Conservation (phyloP, 257 asterid species). For the Rubia yunnanensis region DNA sequence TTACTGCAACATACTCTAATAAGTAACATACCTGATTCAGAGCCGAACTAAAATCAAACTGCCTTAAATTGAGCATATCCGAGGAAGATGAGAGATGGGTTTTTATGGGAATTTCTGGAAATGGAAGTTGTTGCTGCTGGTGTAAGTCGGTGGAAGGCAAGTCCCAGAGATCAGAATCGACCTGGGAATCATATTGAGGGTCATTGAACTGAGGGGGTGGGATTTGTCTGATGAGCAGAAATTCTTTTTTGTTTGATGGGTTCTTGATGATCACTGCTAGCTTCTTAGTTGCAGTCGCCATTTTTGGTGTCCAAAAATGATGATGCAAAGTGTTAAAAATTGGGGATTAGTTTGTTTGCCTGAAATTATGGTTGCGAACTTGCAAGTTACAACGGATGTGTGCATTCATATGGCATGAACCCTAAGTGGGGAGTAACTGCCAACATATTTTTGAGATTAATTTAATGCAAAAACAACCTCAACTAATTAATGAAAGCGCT, state of each 20-base stretch:
- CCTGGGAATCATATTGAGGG: constrained; percentile 63
- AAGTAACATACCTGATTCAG: constrained; percentile 35
- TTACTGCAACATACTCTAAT: not conserved
- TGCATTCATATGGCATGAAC: too few relatives aligned
- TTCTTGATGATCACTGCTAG: constrained; percentile 58
- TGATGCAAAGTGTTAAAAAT: not conserved
- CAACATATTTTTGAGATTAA: too few relatives aligned
- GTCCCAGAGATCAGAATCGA: constrained; percentile 87
- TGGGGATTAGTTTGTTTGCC: not conserved
- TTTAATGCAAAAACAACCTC: too few relatives aligned
- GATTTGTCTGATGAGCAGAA: constrained; percentile 51
- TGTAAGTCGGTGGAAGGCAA: constrained; percentile 54
- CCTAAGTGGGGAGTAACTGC: too few relatives aligned
- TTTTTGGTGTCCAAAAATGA: not conserved
- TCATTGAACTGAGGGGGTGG: constrained; percentile 77
- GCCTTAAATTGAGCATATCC: constrained; percentile 22
- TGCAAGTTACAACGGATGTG: too few relatives aligned
- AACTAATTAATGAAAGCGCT: too few relatives aligned
- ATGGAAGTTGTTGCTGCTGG: constrained; percentile 11
- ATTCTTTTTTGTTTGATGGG: constrained; percentile 37
- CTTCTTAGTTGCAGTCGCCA: constrained; percentile 21
- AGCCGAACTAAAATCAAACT: constrained; percentile 56
- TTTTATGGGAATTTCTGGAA: constrained; percentile 24
- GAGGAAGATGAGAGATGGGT: constrained; percentile 19
- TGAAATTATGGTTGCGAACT: not conserved